phyloP scores from a whole-genome alignment of 176 grass and related monocot genomes.

The Bothriochloa decipiens region DNA sequence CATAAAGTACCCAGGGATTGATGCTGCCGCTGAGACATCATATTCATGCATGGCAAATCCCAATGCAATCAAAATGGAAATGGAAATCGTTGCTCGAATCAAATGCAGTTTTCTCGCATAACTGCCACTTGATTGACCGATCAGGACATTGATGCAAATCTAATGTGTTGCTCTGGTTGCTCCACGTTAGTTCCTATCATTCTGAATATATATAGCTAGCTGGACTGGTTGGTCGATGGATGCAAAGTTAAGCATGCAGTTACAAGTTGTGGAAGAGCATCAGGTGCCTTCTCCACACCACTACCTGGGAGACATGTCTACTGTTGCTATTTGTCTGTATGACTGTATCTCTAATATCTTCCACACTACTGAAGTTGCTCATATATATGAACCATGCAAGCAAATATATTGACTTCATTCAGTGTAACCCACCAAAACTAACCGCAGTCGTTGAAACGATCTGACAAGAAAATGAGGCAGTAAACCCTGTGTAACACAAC shows the following conservation, averaged over 20 bases:
- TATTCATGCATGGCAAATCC: background rate
- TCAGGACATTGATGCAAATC: background rate
- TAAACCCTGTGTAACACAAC: background rate
- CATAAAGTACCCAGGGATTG: background rate
- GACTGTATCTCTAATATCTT: background rate
- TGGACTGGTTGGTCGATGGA: background rate
- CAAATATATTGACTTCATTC: background rate
- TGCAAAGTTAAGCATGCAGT: slow-evolving; percentile 3
- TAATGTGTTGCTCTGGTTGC: background rate
- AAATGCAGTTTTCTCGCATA: background rate
- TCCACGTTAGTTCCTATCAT: background rate
- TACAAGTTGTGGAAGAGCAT: slow-evolving; percentile 4
- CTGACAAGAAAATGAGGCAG: no score
- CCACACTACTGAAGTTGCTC: no score
- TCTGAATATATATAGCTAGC: background rate
- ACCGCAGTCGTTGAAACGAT: no score
- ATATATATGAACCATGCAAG: background rate
- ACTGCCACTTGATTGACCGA: background rate
- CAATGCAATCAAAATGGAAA: background rate
- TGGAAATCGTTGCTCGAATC: background rate
- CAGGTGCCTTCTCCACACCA: slow-evolving; percentile 21
- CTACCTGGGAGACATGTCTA: background rate
- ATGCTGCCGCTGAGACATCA: background rate
- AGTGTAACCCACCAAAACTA: background rate
- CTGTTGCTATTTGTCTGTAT: background rate